A percentile compares a stretch with the other conserved stretches of the same genome.
Conservation (phyloP, 768 basidiomycete genomes). For the Paxillus ammoniavirescens region DNA sequence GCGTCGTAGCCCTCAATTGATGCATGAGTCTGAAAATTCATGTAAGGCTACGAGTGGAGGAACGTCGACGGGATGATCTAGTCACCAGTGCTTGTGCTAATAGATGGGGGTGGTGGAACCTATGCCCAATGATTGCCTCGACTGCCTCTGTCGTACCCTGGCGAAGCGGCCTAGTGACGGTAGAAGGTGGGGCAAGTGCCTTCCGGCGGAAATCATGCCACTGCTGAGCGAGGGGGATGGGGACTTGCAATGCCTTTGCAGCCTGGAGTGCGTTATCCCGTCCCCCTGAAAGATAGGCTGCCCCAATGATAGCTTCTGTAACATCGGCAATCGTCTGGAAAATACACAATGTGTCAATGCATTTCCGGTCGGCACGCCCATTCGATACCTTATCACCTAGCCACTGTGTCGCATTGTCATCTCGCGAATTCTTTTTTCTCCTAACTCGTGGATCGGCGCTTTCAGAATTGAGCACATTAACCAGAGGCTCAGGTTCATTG, state of each 20-base stretch:
- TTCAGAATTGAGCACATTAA: slow-evolving; percentile 4
- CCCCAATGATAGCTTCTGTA: slow-evolving; percentile 81
- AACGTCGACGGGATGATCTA: slow-evolving; percentile 1
- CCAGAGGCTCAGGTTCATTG: slow-evolving; percentile 7
- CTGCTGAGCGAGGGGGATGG: slow-evolving; percentile 57
- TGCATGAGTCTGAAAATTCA: slow-evolving; percentile 58
- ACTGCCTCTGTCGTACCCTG: slow-evolving; percentile 52
- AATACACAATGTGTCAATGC: slow-evolving; percentile 13
- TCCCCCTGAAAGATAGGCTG: slow-evolving; percentile 75
- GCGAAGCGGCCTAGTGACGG: slow-evolving; percentile 43
- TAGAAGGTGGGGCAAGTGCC: slow-evolving; percentile 42
- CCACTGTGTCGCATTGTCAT: slow-evolving; percentile 48
- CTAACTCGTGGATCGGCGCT: background rate
- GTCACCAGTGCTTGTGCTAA: slow-evolving; percentile 73
- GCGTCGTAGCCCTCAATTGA: slow-evolving; percentile 56
- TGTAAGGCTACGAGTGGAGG: slow-evolving; percentile 7
- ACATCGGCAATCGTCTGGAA: slow-evolving; percentile 78
- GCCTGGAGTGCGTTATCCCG: slow-evolving; percentile 61
- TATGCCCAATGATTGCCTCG: slow-evolving; percentile 61
- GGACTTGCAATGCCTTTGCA: slow-evolving; percentile 63
- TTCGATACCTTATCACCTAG: slow-evolving; percentile 72
- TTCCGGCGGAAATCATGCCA: slow-evolving; percentile 71
- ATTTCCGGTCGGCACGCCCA: background rate
- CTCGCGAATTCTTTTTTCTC: slow-evolving; percentile 43
- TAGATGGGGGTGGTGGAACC: slow-evolving; percentile 60